Evolutionary conservation across 495 filamentous ascomycete genomes (phyloP).

Genomic region (Daldinia concentrica): DNA sequence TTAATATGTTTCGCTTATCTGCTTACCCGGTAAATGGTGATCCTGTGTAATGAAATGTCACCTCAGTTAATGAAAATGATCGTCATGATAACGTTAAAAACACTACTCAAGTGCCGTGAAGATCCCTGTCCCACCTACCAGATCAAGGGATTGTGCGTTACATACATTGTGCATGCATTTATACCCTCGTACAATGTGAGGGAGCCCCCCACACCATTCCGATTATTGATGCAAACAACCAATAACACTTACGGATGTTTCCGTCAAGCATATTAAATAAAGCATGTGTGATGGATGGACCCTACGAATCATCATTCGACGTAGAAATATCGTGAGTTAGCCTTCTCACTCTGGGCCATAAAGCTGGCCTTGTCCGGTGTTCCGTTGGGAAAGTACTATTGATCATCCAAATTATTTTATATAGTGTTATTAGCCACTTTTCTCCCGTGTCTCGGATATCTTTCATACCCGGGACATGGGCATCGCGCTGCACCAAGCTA

Average conservation of each 20-base stretch:
- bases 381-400: neutral
- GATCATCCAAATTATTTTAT: constrained; percentile 23
- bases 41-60: constrained; percentile 15
- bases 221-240: neutral
- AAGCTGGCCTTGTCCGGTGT: neutral
- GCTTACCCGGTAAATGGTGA: constrained; percentile 30
- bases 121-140: constrained; percentile 28
- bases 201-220: constrained; percentile 18
- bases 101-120: constrained; percentile 13
- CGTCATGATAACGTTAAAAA: constrained; percentile 32
- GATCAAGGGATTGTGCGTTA: constrained; percentile 25
- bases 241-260: neutral
- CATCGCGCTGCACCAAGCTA: constrained; percentile 6
- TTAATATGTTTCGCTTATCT: constrained; percentile 21
- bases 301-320: constrained; percentile 2
- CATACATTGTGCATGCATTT: constrained; percentile 37
- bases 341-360: neutral
- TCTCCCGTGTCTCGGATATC: neutral
- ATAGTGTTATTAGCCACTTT: constrained; percentile 8
- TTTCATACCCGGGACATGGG: constrained; percentile 5
- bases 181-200: constrained; percentile 25
- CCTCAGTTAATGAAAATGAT: constrained; percentile 35
- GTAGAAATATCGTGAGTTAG: neutral
- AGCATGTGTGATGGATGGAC: neutral
- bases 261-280: constrained; percentile 10